These are phyloP conservation scores for Aethionema arabicum DNA, from an alignment of 345 rosid genomes.

Conservation along the genomic window DNA sequence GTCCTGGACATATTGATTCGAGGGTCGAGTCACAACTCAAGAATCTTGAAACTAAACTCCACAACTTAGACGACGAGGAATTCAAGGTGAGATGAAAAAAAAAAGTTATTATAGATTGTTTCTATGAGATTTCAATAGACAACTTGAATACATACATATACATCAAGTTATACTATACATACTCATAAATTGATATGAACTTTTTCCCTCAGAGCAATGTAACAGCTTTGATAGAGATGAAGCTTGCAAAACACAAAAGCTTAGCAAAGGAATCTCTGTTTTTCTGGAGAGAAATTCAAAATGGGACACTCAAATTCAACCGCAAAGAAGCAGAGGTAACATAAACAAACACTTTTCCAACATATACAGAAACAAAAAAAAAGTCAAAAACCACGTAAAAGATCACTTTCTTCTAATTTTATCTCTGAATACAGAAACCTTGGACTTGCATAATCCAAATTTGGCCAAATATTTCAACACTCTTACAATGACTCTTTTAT, in stretches of 20 bases:
- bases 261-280: constrained; percentile 68
- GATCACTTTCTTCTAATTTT: too few relatives aligned
- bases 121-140: too few relatives aligned
- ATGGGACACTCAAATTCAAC: constrained; percentile 73
- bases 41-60: constrained; percentile 57
- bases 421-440: too few relatives aligned
- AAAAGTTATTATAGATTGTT: neutral
- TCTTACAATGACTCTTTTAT: neutral
- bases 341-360: too few relatives aligned
- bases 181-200: constrained; percentile 14
- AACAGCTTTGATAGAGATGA: constrained; percentile 75
- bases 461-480: too few relatives aligned
- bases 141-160: too few relatives aligned
- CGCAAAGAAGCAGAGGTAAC: constrained; percentile 72
- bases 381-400: too few relatives aligned
- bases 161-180: too few relatives aligned
- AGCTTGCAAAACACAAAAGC: constrained; percentile 90
- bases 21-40: constrained; percentile 78
- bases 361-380: too few relatives aligned
- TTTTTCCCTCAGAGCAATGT: constrained; percentile 63
- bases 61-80: constrained; percentile 63
- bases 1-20: constrained; percentile 68
- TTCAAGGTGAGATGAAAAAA: constrained; percentile 59
- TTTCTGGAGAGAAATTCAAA: constrained; percentile 65
- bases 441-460: too few relatives aligned